A percentile compares a stretch with the other conserved stretches of the same genome.
Conservation (phyloP, 2,329 filamentous ascomycete genomes). For the Penicillium sp. region DNA sequence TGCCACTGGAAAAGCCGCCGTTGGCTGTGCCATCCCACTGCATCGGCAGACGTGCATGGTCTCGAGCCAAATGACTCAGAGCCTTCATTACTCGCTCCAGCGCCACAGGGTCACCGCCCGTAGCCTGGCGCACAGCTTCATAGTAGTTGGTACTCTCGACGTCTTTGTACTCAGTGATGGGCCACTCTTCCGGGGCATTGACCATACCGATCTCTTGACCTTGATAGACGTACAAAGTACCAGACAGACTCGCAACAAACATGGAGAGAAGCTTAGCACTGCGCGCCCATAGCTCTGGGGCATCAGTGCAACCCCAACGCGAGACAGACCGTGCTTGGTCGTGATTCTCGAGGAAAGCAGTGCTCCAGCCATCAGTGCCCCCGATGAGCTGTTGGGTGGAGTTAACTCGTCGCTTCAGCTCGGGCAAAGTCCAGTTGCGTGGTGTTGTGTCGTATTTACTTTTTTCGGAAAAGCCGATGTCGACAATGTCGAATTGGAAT, state of each 20-base stretch:
- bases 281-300: conserved; percentile 40
- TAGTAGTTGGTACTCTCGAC: conserved; percentile 49
- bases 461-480: conserved; percentile 52
- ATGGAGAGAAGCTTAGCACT: conserved; percentile 54
- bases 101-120: conserved; percentile 36
- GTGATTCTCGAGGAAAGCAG: conserved; percentile 62
- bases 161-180: conserved; percentile 41
- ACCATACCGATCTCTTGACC: conserved; percentile 58
- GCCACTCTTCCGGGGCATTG: conserved; percentile 52
- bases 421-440: conserved; percentile 43
- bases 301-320: conserved; percentile 48
- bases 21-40: conserved; percentile 58
- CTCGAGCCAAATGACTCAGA: conserved; percentile 57
- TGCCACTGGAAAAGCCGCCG: conserved; percentile 63
- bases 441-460: conserved; percentile 46
- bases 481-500: conserved; percentile 66
- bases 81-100: conserved; percentile 45
- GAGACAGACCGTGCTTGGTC: conserved; percentile 57
- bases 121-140: conserved; percentile 25
- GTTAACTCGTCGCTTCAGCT: conserved; percentile 47
- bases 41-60: conserved; percentile 66
- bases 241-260: conserved; percentile 47
- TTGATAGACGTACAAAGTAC: conserved; percentile 58
- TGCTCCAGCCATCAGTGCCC: conserved; percentile 52
- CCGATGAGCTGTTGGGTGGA: conserved; percentile 36